Base-by-base conservation (phyloP, 2,329 filamentous ascomycete genomes). In the Penicillium expansum region DNA sequence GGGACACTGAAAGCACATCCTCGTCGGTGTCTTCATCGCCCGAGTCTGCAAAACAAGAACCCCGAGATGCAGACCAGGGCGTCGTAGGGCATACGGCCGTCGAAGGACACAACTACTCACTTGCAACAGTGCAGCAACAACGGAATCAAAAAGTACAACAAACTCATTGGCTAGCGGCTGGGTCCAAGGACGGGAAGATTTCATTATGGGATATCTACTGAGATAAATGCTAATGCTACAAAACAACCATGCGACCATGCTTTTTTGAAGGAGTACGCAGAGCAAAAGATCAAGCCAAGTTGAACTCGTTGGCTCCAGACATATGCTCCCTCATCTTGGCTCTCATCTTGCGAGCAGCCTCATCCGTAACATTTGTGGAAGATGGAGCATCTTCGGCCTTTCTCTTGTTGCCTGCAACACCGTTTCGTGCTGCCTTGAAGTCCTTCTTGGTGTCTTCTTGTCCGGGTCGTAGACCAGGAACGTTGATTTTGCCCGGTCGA, bases 131-230 rank as follows among this genome's bases (percentile, higher is more conserved):
- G 48, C 88, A 85, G 57, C 82, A 86, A 35, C 83, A 85, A 62
- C 80, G 90, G 54, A 78, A 85, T 22, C 78, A 78, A 35, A 86
- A 85, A 65, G 87, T 88, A 11, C 86, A 83, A 67, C 79, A 79
- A 49, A 88, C 88, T 24, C 93, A 97, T 73, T 97, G 93, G 92
- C 73, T 97, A 50, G 94, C 89, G 18, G 91, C 86, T 1, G 94
- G 94, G 1, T 89, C 90, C 54, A 99, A 97, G 73, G 94, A 97
- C 77, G 94, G 93, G 18, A 96, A 95, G 72, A 85, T 97, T 61
- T 96, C 91, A 70, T 77, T 99, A 64, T 99, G 94, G 94, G 91
- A 97, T 77, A 86, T 97, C 57, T 99, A 94, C 73, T 92, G 67
- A 78, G 59, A 63, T 48, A 55, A 60, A 64, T 60, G 62, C 60